Base-by-base conservation (phyloP, 2,329 filamentous ascomycete species). In the Geosmithia putterillii region DNA sequence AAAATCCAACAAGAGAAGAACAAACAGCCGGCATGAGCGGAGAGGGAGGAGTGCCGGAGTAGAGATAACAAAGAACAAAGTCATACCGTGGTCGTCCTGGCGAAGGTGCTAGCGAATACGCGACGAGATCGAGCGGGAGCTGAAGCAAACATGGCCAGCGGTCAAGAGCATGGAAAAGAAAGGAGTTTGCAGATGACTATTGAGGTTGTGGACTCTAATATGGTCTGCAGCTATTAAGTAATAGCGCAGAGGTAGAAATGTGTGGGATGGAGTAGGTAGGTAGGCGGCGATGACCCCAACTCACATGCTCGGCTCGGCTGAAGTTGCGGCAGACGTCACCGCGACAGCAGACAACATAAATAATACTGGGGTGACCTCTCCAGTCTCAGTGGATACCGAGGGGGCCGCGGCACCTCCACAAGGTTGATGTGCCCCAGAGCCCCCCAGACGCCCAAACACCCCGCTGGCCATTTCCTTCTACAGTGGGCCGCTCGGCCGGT, bases 71-170 rank as follows among this genome's bases (percentile, higher is more conserved):
- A 36, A 39, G 39, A 41, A 21, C 34, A 43, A n/a, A 38, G 12
- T 43, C 48, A 22, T 47, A 52, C 51, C 28, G 39, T 42, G 44
- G 57, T 47, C 48, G 52, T 54, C 41, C 46, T 53, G 46, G 58
- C 47, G 50, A 59, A 51, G 48, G 52, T 58, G 48, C 55, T 61
- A 53, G 58, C 60, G 44, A 62, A 48, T 48, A 51, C 52, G 38
- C 42, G 42, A 45, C 52, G 48, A 41, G 58, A 56, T 49, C 58
- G 59, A 45, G 54, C 52, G 49, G 52, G 52, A 35, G 25, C 19
- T 14, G 25, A 36, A 50, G 53, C 54, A 47, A 61, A 62, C 60
- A 62, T 62, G 56, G 57, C 59, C 56, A 46, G 42, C 44, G 45
- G 36, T 38, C 40, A 42, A 46, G 43, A 42, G 44, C 42, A 40